These are phyloP conservation scores for Globisporangium ultimum DNA, from an alignment of 352 stramenopile species.

Conservation along the genomic window DNA sequence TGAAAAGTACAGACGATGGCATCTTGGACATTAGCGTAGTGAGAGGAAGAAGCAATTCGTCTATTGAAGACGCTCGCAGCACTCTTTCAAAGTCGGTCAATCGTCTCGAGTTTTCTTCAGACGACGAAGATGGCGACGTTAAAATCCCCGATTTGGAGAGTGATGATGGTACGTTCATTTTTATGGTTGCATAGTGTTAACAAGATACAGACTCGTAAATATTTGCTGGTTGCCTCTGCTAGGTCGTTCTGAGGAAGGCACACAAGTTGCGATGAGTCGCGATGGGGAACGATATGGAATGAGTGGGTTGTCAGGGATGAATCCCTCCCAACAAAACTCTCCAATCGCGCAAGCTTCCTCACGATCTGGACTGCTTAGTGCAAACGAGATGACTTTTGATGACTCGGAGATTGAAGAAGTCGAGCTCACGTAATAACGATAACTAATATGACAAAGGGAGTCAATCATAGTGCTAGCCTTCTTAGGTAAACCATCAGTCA, in stretches of 20 bases:
- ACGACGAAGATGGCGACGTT: background rate
- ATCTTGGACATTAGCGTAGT: background rate
- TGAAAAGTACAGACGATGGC: too few species aligned
- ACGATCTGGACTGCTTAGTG: background rate
- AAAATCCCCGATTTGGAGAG: constrained; percentile 1
- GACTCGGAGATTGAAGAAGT: constrained; percentile 68
- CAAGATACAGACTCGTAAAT: too few species aligned
- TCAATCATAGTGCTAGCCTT: too few species aligned
- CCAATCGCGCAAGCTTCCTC: background rate
- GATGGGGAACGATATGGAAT: too few species aligned
- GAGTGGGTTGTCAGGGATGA: too few species aligned
- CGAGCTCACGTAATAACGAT: constrained; percentile 20
- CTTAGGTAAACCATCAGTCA: too few species aligned
- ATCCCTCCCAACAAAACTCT: background rate
- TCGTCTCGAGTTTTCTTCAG: background rate
- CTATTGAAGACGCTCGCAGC: constrained; percentile 1
- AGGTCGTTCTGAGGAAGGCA: too few species aligned
- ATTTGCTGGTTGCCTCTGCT: too few species aligned
- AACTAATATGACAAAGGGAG: background rate
- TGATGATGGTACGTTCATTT: constrained; percentile 1
- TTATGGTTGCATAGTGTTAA: too few species aligned
- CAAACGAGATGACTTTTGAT: constrained; percentile 35
- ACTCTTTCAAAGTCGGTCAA: background rate
- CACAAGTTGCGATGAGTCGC: too few species aligned
- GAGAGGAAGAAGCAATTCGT: background rate